Conservation (phyloP, 2,329 filamentous ascomycete species). For the Pleomassaria siparia region DNA sequence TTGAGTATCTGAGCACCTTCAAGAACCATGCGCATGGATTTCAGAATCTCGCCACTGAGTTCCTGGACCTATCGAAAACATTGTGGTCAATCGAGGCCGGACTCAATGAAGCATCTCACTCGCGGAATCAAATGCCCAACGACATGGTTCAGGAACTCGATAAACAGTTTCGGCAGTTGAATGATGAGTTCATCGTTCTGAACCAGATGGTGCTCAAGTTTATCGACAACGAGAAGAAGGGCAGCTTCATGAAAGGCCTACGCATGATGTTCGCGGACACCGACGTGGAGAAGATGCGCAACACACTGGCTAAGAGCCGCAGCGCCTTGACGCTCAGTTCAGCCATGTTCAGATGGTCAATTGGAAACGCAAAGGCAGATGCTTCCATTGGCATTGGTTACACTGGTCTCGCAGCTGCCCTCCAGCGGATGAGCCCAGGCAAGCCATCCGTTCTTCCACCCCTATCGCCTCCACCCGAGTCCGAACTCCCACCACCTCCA, state of each 20-base stretch:
- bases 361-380: slow-evolving; percentile 60
- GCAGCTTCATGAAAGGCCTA: slow-evolving; percentile 63
- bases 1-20: slow-evolving; percentile 38
- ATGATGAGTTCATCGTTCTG: slow-evolving; percentile 63
- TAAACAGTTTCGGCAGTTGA: slow-evolving; percentile 63
- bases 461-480: slow-evolving; percentile 29
- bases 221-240: slow-evolving; percentile 62
- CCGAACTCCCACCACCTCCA: slow-evolving; percentile 30
- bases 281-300: slow-evolving; percentile 62
- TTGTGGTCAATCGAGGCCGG: slow-evolving; percentile 70
- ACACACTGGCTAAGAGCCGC: slow-evolving; percentile 59
- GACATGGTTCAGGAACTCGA: slow-evolving; percentile 67
- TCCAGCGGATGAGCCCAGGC: slow-evolving; percentile 54
- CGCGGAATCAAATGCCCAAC: slow-evolving; percentile 56
- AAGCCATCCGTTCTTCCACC: slow-evolving; percentile 27
- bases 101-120: slow-evolving; percentile 51
- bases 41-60: slow-evolving; percentile 63
- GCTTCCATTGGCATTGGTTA: slow-evolving; percentile 67
- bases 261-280: slow-evolving; percentile 57
- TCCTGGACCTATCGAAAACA: slow-evolving; percentile 67
- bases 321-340: slow-evolving; percentile 66
- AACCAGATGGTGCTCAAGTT: slow-evolving; percentile 64
- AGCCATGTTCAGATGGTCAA: slow-evolving; percentile 65
- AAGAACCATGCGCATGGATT: slow-evolving; percentile 42
- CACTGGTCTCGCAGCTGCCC: slow-evolving; percentile 65